phyloP scores from a whole-genome alignment of 2,329 filamentous ascomycete species.

The Epichloe gansuensis region DNA sequence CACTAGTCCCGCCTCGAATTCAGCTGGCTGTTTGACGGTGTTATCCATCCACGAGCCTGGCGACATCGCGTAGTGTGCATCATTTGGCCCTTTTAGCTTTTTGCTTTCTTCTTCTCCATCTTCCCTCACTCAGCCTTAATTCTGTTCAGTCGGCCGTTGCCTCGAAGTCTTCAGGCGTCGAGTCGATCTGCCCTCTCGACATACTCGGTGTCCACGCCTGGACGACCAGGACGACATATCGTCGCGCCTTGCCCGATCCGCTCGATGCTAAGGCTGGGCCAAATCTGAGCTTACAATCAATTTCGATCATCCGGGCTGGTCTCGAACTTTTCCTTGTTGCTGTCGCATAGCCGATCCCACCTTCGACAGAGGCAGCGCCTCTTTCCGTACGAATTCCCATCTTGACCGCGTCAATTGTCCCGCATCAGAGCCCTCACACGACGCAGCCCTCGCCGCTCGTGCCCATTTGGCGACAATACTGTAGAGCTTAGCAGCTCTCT shows the following conservation, averaged over 20 bases:
- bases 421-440: not conserved
- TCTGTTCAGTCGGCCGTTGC: not conserved
- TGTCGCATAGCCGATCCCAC: constrained; percentile 7
- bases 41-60: constrained; percentile 3
- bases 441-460: not conserved
- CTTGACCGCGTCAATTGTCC: not conserved
- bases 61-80: constrained; percentile 14
- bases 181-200: constrained; percentile 14
- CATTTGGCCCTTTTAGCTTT: constrained; percentile 10
- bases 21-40: constrained; percentile 12
- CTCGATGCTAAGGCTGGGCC: constrained; percentile 34
- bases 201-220: constrained; percentile 21
- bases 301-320: constrained; percentile 32
- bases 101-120: constrained; percentile 4
- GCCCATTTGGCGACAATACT: not conserved
- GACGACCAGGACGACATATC: constrained; percentile 23
- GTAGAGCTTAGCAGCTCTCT: not conserved
- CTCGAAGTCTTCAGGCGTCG: constrained; percentile 1
- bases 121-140: constrained; percentile 2
- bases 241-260: constrained; percentile 22
- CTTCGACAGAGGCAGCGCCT: constrained; percentile 23
- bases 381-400: constrained; percentile 8
- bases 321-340: constrained; percentile 27
- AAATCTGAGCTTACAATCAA: constrained; percentile 18
- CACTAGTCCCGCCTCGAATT: constrained; percentile 6